Conservation (phyloP, 2,329 filamentous ascomycete genomes). For the Lachnellula cervina region DNA sequence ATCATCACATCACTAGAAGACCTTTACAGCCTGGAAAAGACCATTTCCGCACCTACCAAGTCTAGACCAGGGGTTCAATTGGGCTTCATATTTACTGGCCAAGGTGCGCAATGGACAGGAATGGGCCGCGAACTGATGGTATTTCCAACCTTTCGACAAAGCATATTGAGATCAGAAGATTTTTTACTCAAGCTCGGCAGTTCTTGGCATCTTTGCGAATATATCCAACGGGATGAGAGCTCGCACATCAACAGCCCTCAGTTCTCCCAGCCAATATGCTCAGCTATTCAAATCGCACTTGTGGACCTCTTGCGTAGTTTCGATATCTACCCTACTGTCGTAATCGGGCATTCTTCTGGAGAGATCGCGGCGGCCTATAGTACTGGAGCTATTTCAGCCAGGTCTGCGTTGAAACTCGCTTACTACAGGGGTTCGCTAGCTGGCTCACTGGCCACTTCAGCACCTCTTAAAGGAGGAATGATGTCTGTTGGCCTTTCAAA, state of each 20-base stretch:
- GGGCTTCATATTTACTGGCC: too few relatives aligned
- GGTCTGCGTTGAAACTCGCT: slow-evolving; percentile 20
- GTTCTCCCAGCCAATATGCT: slow-evolving; percentile 36
- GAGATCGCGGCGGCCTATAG: slow-evolving; percentile 44
- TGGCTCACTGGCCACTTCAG: background rate
- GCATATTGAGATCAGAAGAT: too few relatives aligned
- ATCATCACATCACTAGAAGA: too few relatives aligned
- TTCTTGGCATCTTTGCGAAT: too few relatives aligned
- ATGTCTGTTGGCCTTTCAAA: background rate
- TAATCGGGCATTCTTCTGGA: slow-evolving; percentile 42
- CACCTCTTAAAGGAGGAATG: background rate
- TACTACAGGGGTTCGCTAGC: slow-evolving; percentile 16
- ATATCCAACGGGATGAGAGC: too few relatives aligned
- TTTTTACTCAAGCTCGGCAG: too few relatives aligned
- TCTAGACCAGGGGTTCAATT: too few relatives aligned
- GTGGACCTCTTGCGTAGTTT: slow-evolving; percentile 39
- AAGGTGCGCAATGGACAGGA: too few relatives aligned
- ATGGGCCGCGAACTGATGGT: too few relatives aligned
- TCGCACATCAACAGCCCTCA: slow-evolving; percentile 11
- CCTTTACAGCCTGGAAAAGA: too few relatives aligned
- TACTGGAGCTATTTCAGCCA: slow-evolving; percentile 28
- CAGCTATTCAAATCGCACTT: slow-evolving; percentile 42
- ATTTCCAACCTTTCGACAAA: too few relatives aligned
- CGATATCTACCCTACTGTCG: slow-evolving; percentile 34
- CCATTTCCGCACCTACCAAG: too few relatives aligned